Evolutionary conservation across 805 yeast genomes (phyloP).

Genomic region (Pichia membranifaciens): DNA sequence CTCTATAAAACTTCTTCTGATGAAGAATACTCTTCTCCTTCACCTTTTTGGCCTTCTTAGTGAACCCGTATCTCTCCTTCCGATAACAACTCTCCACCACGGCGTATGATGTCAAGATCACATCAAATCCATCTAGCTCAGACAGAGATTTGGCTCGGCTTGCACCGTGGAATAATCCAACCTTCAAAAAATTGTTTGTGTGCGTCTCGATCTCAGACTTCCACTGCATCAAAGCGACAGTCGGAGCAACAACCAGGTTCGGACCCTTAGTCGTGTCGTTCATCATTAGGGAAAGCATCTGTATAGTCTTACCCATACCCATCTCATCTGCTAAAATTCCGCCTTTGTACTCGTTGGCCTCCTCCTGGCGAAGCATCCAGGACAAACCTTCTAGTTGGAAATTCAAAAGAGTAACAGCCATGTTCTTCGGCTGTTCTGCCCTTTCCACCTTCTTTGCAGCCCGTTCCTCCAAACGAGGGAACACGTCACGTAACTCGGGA

Average conservation of each 20-base stretch:
- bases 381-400: constrained; percentile 90
- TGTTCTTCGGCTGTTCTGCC: constrained; percentile 72
- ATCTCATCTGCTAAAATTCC: constrained; percentile 97
- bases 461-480: constrained; percentile 51
- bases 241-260: constrained; percentile 89
- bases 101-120: constrained; percentile 86
- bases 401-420: constrained; percentile 71
- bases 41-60: constrained; percentile 60
- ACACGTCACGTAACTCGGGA: constrained; percentile 70
- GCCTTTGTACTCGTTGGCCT: constrained; percentile 69
- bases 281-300: constrained; percentile 85
- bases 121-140: constrained; percentile 62
- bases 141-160: constrained; percentile 55
- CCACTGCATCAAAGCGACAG: constrained; percentile 99
- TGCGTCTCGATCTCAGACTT: constrained; percentile 84
- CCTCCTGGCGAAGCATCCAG: constrained; percentile 87
- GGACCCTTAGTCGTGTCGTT: constrained; percentile 62
- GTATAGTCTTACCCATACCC: constrained; percentile 99
- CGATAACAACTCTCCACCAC: constrained; percentile 84
- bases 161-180: constrained; percentile 80
- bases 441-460: constrained; percentile 44
- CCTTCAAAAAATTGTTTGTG: constrained; percentile 63
- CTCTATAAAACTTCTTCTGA: constrained; percentile 69
- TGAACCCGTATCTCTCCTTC: constrained; percentile 78
- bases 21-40: constrained; percentile 77